phyloP scores from a whole-genome alignment of 257 asterid genomes.

The Datura wrightii region DNA sequence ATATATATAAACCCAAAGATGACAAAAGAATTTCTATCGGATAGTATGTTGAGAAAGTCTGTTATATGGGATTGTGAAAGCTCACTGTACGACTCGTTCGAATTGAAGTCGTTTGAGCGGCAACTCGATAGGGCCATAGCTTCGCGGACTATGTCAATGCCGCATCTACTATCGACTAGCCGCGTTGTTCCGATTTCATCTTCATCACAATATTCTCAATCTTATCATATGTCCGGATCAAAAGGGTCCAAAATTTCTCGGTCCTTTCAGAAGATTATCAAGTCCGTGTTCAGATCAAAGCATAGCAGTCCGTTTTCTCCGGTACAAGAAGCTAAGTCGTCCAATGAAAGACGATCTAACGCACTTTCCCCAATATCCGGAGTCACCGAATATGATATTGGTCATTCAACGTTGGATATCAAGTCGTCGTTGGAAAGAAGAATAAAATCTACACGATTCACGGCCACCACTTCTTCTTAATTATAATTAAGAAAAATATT shows the following conservation, averaged over 20 bases:
- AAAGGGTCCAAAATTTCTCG: constrained; percentile 55
- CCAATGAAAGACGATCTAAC: constrained; percentile 41
- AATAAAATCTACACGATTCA: too few species aligned
- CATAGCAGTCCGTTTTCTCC: constrained; percentile 5
- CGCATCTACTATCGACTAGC: constrained; percentile 55
- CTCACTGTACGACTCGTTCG: constrained; percentile 78
- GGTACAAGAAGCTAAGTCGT: not conserved
- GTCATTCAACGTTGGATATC: too few species aligned
- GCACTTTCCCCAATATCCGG: constrained; percentile 59
- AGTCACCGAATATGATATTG: constrained; percentile 53
- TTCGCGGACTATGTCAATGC: constrained; percentile 77
- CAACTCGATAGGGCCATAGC: constrained; percentile 65
- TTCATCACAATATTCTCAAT: not conserved
- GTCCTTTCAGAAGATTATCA: constrained; percentile 56
- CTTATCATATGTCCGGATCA: constrained; percentile 30
- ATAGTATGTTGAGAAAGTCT: not conserved
- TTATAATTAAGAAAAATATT: too few species aligned
- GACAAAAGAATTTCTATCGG: not conserved
- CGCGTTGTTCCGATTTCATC: constrained; percentile 21
- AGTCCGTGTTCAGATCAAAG: constrained; percentile 57
- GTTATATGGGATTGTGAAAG: constrained; percentile 77
- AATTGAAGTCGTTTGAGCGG: constrained; percentile 59
- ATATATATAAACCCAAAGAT: not conserved
- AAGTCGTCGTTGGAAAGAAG: too few species aligned
- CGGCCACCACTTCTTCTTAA: not conserved